Base-by-base conservation (phyloP, 192 early-diverging fungal species). In the Endogone sp. region DNA sequence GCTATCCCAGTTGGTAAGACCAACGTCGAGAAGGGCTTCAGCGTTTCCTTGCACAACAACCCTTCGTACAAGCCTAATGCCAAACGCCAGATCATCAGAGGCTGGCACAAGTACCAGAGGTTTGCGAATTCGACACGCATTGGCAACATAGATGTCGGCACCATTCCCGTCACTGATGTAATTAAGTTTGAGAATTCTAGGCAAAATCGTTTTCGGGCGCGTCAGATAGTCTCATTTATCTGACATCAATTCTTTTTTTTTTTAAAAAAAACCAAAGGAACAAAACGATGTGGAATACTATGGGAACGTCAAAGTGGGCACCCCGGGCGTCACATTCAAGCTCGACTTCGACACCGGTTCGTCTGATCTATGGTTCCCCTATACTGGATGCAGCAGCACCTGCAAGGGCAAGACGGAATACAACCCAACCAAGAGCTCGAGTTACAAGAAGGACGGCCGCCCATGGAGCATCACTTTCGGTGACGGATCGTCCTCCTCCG, bases 271-370 rank as follows among this genome's bases (percentile, higher is more conserved):
- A n/a, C n/a, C n/a, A n/a, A n/a, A n/a, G n/a, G 11, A 55, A 16
- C 56, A 11, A 6, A 49, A 63, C 63, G 85, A 87, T 55, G 20
- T 60, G 24, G 76, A 91, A 81, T 91, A 91, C 63, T 91, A 91
- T 65, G 86, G 83, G 59, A 73, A 76, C n/a, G 86, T 89, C 4
- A 75, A 82, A 1, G 79, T 89, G 24, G 89, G 89, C 11, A 84
- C 89, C 10, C 89, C 89, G 44, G 84, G 86, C 22, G 86, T 89
- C 60, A 76, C 74, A 37, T 87, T 91, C 71, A 88, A 88, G 60
- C 75, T 91, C n/a, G 82, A 88, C 64, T 83, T 91, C 31, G 89
- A 91, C 62, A 91, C 89, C 3, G 90, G 90, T 23, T 89, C 87
- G 2, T 84, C 85, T n/a, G 90, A 91, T 71, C 69, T 89, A 3